These are phyloP conservation scores for Poteriospumella lacustris DNA, from an alignment of 108 stramenopile genomes.

Conservation along the genomic window DNA sequence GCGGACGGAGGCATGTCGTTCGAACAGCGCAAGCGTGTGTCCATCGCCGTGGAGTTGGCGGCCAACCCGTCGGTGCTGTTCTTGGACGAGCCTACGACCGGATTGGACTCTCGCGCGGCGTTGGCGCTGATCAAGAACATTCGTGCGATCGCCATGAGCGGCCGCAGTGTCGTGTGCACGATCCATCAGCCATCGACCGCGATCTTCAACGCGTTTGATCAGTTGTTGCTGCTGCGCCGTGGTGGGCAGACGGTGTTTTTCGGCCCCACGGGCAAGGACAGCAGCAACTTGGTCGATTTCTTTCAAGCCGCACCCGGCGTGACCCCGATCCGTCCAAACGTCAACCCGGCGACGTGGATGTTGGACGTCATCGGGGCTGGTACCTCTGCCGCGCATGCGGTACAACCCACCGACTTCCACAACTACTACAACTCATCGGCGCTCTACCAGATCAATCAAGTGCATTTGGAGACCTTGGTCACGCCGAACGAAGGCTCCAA, in stretches of 20 bases:
- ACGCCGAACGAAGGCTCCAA: not conserved
- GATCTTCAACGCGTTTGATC: constrained; percentile 43
- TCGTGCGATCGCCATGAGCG: constrained; percentile 49
- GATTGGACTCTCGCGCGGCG: constrained; percentile 49
- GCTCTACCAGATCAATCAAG: not conserved
- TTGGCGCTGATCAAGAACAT: not conserved
- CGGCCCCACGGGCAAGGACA: not conserved
- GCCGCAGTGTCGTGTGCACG: constrained; percentile 51
- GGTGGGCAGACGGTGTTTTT: not conserved
- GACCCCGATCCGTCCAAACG: constrained; percentile 44
- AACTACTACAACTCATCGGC: not conserved
- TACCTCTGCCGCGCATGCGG: not conserved
- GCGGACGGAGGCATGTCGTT: constrained; percentile 64
- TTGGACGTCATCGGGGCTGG: constrained; percentile 62
- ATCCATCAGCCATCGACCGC: constrained; percentile 49
- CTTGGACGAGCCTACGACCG: constrained; percentile 62
- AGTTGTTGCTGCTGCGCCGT: constrained; percentile 35
- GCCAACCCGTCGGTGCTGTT: constrained; percentile 65
- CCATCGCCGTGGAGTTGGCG: constrained; percentile 68
- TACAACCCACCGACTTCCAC: not conserved
- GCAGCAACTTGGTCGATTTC: not conserved
- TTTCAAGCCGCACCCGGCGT: not conserved
- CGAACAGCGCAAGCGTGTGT: constrained; percentile 67
- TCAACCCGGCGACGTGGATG: constrained; percentile 78
- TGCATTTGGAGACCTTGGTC: not conserved